phyloP scores from a whole-genome alignment of 129 eudicot genomes.

The Ambrosia trifida region DNA sequence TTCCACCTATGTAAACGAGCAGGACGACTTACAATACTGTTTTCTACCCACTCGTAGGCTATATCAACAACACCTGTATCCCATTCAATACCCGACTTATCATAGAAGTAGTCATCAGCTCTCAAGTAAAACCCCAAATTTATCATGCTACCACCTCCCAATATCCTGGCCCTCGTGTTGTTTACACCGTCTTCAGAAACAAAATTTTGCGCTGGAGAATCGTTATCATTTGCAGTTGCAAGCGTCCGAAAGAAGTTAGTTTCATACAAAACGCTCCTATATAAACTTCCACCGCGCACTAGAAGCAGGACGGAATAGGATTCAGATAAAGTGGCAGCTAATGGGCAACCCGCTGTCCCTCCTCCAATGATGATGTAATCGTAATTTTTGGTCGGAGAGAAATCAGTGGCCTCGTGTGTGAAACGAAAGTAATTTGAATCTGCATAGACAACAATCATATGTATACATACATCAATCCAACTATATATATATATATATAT shows the following conservation, averaged over 20 bases:
- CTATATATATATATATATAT: too few species aligned
- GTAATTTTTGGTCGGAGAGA: slow-evolving; percentile 22
- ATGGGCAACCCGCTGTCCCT: slow-evolving; percentile 44
- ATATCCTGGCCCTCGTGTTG: slow-evolving; percentile 20
- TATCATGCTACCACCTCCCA: slow-evolving; percentile 38
- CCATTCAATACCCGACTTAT: slow-evolving; percentile 30
- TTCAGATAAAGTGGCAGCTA: slow-evolving; percentile 47
- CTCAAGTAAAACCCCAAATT: slow-evolving; percentile 31
- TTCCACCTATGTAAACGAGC: slow-evolving; percentile 24
- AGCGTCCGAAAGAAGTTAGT: background rate
- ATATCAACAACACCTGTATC: background rate
- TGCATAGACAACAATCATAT: background rate
- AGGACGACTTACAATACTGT: slow-evolving; percentile 26
- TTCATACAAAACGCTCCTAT: slow-evolving; percentile 27
- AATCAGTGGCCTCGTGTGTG: slow-evolving; percentile 23
- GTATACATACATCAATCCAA: too few species aligned
- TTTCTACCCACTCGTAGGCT: slow-evolving; percentile 48
- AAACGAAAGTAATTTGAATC: slow-evolving; percentile 23
- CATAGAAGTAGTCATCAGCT: slow-evolving; percentile 30
- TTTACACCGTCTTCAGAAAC: slow-evolving; percentile 38
- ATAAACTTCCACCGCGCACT: slow-evolving; percentile 31
- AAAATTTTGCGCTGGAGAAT: slow-evolving; percentile 32
- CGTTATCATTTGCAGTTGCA: slow-evolving; percentile 5
- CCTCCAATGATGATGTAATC: slow-evolving; percentile 52
- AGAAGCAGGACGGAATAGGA: slow-evolving; percentile 35